phyloP scores from a whole-genome alignment of 768 basidiomycete genomes.

The Lepiota brunneoincarnata region DNA sequence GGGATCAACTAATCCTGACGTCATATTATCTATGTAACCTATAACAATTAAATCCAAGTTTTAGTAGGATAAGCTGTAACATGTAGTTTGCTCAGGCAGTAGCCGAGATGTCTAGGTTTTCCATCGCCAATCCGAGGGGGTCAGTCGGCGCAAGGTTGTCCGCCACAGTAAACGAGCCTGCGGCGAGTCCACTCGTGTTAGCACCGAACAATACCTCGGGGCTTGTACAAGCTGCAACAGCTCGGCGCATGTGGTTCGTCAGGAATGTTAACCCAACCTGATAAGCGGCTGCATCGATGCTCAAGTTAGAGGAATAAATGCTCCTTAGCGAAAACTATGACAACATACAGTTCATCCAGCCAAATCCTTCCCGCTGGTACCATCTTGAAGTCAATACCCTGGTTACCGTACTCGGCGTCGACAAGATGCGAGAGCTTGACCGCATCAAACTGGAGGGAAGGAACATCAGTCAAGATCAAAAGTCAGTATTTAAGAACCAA shows the following conservation, averaged over 20 bases:
- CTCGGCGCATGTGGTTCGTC: slow-evolving; percentile 91
- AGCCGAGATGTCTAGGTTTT: slow-evolving; percentile 40
- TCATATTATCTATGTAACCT: slow-evolving; percentile 1
- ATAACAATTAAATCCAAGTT: neutral
- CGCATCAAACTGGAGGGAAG: slow-evolving; percentile 73
- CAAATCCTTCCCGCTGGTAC: slow-evolving; percentile 97
- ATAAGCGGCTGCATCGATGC: slow-evolving; percentile 66
- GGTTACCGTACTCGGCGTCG: slow-evolving; percentile 95
- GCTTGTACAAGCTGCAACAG: slow-evolving; percentile 91
- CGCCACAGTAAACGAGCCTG: slow-evolving; percentile 31
- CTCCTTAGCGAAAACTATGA: neutral
- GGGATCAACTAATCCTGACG: neutral
- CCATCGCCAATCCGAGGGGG: slow-evolving; percentile 65
- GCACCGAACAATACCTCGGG: slow-evolving; percentile 86
- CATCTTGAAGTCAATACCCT: slow-evolving; percentile 97
- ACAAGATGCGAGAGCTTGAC: slow-evolving; percentile 95
- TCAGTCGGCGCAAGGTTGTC: slow-evolving; percentile 43
- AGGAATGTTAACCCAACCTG: slow-evolving; percentile 96
- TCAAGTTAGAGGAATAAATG: slow-evolving; percentile 5
- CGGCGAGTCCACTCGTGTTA: slow-evolving; percentile 29
- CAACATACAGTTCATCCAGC: slow-evolving; percentile 91
- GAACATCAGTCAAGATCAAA: slow-evolving; percentile 10
- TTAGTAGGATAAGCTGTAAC: neutral
- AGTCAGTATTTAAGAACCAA: slow-evolving; percentile 22
- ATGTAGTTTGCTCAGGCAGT: neutral